Percentiles rank a stretch among this genome's conserved stretches.
Evolutionary conservation across 23 red algal species (phyloP).

Genomic region (Cyanidium caldarium): DNA sequence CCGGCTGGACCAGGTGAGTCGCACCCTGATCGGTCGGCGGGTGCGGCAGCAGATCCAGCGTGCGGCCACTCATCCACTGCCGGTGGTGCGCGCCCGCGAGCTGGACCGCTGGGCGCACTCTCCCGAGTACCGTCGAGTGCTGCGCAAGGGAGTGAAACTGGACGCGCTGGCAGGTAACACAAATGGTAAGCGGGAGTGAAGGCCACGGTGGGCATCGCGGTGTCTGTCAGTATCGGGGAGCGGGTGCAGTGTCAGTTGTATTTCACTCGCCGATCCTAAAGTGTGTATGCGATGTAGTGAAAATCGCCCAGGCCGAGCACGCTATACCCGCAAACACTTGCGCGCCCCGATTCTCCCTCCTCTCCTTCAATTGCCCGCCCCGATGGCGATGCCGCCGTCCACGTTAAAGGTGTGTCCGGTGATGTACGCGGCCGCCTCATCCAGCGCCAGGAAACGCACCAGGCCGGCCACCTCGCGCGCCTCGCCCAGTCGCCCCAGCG

Average conservation of each 20-base stretch:
- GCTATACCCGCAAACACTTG: no score
- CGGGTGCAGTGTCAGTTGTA: no score
- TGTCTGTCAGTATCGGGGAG: no score
- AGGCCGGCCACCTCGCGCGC: conserved; percentile 75
- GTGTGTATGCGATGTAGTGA: no score
- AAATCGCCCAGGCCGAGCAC: no score
- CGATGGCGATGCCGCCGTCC: conserved; percentile 91
- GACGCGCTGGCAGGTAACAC: no score
- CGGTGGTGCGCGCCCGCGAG: conserved; percentile 49
- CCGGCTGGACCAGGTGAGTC: conserved; percentile 32
- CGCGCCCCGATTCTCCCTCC: no score
- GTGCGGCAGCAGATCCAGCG: conserved; percentile 36
- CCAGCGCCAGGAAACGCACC: conserved; percentile 68
- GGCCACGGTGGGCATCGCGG: no score
- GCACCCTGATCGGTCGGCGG: conserved; percentile 23
- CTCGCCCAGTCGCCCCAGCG: conserved; percentile 70
- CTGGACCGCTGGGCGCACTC: conserved; percentile 62
- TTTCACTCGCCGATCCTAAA: no score
- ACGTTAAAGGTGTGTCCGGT: conserved; percentile 75
- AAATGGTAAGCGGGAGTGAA: no score
- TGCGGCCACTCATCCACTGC: conserved; percentile 50
- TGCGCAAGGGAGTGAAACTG: conserved; percentile 23
- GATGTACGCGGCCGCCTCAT: conserved; percentile 91
- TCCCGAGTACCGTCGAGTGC: conserved; percentile 29
- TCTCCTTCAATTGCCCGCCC: conserved; percentile 14